Conservation (phyloP, 306 rosid species). For the Cucumis melo region DNA sequence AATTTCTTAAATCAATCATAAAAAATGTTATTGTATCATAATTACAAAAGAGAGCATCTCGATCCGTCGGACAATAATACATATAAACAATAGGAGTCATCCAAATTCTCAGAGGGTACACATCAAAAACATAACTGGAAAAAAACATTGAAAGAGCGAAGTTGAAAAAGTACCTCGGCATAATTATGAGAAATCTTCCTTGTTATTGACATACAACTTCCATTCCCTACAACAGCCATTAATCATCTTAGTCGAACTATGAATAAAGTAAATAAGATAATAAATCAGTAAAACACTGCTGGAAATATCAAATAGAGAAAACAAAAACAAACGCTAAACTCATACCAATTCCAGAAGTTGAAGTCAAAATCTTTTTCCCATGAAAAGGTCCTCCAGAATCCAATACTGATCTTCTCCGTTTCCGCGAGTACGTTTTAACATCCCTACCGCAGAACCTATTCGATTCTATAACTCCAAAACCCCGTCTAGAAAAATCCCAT, state of each 20-base stretch:
- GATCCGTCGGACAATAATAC: not conserved
- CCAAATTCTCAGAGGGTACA: not conserved
- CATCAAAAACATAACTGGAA: not conserved
- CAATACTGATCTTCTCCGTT: not conserved
- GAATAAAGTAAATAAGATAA: not conserved
- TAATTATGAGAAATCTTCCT: not conserved
- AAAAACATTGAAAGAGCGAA: not conserved
- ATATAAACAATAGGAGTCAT: not conserved
- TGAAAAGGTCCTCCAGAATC: not conserved
- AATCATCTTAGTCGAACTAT: not conserved
- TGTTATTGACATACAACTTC: not conserved
- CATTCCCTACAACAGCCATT: slow-evolving; percentile 8
- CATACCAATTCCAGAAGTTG: slow-evolving; percentile 9
- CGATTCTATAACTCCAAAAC: not conserved
- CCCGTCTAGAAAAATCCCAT: not conserved
- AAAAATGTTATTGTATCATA: not conserved
- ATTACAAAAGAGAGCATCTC: not conserved
- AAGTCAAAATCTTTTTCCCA: slow-evolving; percentile 11
- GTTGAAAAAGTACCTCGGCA: not conserved
- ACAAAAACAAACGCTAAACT: not conserved
- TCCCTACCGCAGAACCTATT: not conserved
- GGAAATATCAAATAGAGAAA: not conserved
- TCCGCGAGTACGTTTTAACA: slow-evolving; percentile 8
- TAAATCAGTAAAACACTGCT: not conserved
- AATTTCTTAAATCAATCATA: not conserved